These are phyloP conservation scores for Schwanniomyces sp. DNA, from an alignment of 805 yeast species.

Conservation along the genomic window DNA sequence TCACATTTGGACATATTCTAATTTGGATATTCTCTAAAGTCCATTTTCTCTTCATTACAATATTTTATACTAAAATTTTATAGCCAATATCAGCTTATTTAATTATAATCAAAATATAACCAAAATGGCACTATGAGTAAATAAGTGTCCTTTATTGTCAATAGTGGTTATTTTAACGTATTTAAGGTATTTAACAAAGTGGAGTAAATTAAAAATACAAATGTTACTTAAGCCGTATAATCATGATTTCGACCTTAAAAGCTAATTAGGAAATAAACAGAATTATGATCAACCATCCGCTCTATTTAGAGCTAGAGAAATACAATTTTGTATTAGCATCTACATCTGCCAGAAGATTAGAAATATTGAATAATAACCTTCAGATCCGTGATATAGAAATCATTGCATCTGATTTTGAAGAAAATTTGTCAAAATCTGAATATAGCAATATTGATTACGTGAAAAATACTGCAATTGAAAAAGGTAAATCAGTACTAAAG, in stretches of 20 bases:
- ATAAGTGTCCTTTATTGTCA: neutral
- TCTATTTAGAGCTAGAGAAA: constrained; percentile 5
- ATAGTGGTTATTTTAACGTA: neutral
- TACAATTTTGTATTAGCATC: constrained; percentile 67
- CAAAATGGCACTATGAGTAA: neutral
- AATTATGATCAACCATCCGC: neutral
- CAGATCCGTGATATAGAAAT: constrained; percentile 48
- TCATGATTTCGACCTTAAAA: neutral
- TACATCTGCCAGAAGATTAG: constrained; percentile 76
- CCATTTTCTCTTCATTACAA: constrained; percentile 1
- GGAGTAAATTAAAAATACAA: neutral
- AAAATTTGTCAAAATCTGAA: constrained; percentile 60
- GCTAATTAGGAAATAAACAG: neutral
- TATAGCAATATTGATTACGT: constrained; percentile 60
- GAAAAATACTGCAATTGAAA: constrained; percentile 62
- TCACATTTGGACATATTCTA: neutral
- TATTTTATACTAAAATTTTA: neutral
- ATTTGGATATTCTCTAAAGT: neutral
- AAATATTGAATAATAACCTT: constrained; percentile 59
- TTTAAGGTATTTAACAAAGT: neutral
- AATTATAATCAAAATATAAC: neutral
- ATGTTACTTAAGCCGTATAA: neutral
- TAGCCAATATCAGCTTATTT: neutral
- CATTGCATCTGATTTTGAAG: constrained; percentile 70
- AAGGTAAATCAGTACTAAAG: constrained; percentile 62